phyloP scores from a whole-genome alignment of 1,139 yeast genomes.

The Candida pseudoviswanathii region DNA sequence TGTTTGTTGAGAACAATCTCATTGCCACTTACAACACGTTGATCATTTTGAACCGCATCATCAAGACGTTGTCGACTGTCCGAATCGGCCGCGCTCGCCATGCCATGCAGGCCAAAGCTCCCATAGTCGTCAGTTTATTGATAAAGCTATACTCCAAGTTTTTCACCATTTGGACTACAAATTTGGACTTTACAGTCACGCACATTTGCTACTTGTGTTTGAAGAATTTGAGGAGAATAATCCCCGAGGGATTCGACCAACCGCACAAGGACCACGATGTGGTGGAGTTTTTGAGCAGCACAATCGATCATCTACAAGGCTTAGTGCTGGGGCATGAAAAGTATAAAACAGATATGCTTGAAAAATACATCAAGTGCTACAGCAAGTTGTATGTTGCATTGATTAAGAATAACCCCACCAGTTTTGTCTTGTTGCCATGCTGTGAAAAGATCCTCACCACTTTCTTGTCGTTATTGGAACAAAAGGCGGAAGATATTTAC shows the following conservation, averaged over 20 bases:
- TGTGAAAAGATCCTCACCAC: constrained; percentile 61
- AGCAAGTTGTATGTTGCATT: constrained; percentile 71
- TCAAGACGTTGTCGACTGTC: constrained; percentile 73
- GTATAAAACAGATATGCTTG: constrained; percentile 58
- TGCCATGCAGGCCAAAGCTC: constrained; percentile 74
- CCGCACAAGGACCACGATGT: constrained; percentile 64
- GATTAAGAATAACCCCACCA: constrained; percentile 61
- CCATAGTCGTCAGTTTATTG: constrained; percentile 59
- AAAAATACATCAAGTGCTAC: constrained; percentile 72
- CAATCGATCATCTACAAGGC: constrained; percentile 62
- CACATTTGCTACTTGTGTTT: constrained; percentile 77
- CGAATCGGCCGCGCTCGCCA: constrained; percentile 82
- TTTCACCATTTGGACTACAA: constrained; percentile 63
- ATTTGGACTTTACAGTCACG: constrained; percentile 49
- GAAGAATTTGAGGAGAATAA: constrained; percentile 70
- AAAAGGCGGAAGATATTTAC: constrained; percentile 64
- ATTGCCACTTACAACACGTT: constrained; percentile 62
- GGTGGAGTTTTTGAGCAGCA: constrained; percentile 56
- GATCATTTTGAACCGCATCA: constrained; percentile 70
- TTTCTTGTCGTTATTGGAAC: constrained; percentile 59
- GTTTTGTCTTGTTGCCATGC: constrained; percentile 69
- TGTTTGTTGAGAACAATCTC: constrained; percentile 51
- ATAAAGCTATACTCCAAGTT: constrained; percentile 59
- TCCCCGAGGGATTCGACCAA: constrained; percentile 76
- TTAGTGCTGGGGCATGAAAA: constrained; percentile 58